These are phyloP conservation scores for Fusarium sp. DNA, from an alignment of 2,329 filamentous ascomycete genomes.

Conservation along the genomic window DNA sequence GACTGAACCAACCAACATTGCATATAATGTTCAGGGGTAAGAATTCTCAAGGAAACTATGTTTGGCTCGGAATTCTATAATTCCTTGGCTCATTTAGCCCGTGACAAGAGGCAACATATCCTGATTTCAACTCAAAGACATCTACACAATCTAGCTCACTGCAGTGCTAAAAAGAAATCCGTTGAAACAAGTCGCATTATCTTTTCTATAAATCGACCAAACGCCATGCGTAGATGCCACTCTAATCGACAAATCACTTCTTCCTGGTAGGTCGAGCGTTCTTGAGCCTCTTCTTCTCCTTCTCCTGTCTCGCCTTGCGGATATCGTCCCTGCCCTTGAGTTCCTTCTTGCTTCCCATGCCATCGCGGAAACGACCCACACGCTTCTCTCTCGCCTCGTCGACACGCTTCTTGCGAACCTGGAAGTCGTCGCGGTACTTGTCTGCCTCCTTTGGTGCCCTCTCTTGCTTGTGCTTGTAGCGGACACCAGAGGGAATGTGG, in stretches of 20 bases:
- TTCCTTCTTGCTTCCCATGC: slow-evolving; percentile 79
- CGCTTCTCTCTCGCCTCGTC: slow-evolving; percentile 88
- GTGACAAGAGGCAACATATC: background rate
- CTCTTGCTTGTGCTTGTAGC: slow-evolving; percentile 88
- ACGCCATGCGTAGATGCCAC: slow-evolving; percentile 27
- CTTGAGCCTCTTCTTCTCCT: slow-evolving; percentile 84
- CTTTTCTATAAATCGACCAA: slow-evolving; percentile 34
- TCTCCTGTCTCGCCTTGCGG: slow-evolving; percentile 80
- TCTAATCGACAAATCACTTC: slow-evolving; percentile 43
- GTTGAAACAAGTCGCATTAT: slow-evolving; percentile 1
- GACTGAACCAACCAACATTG: background rate
- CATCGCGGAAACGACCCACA: slow-evolving; percentile 78
- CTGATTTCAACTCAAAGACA: background rate
- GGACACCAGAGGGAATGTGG: slow-evolving; percentile 52
- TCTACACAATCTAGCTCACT: background rate
- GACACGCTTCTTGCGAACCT: slow-evolving; percentile 89
- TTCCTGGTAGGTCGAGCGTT: slow-evolving; percentile 84
- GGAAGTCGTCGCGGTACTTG: slow-evolving; percentile 90
- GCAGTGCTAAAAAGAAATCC: background rate
- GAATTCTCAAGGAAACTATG: background rate
- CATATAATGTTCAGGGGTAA: background rate
- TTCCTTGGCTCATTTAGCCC: background rate
- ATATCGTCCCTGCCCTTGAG: slow-evolving; percentile 87
- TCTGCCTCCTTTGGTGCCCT: slow-evolving; percentile 93
- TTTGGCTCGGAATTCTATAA: background rate